Base-by-base conservation (phyloP, 108 stramenopile genomes). In the Fistulifera solaris region DNA sequence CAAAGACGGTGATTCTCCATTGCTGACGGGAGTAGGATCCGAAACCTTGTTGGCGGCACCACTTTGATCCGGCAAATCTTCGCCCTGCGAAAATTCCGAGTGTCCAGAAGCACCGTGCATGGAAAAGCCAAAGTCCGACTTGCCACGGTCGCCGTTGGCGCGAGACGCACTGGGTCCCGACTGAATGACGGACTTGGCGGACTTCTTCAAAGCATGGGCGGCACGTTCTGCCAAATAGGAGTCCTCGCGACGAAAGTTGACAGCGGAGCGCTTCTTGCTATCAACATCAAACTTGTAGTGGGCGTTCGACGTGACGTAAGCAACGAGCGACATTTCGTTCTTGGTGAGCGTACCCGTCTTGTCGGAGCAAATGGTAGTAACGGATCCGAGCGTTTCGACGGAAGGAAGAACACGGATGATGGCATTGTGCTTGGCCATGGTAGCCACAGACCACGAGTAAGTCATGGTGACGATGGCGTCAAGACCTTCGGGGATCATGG, bases 271-370 rank as follows among this genome's bases (percentile, higher is more conserved):
- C 10, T 79, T 65, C 0, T 56, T 52, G 23, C 61, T 65, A 57
- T 89, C 67, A 2, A 66, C 76, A 45, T 85, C 72, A 52, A 64
- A 70, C 56, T 81, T 72, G 73, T 72, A 83, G 23, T 62, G 72
- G 23, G 72, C 80, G 47, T 85, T 75, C 44, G 89, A 81, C 19
- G 85, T 84, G 7, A 82, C 76, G 38, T 87, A 78, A 12, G 77
- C 74, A 38, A 67, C 73, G 38, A 94, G 83, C 46, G 83, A 69
- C 95, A 96, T 96, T 27, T 81, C 71, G 71, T 96, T 96, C 73
- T 93, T 78, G 6, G 98, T 99, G 17, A 99, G 81, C 35, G 98
- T 99, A 39, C 98, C 98, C 16, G 98, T 99, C 85, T 99, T 99
- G 83, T 99, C 98, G 31, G 90, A 89, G 89, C 94, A 94, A 54